These are phyloP conservation scores for Aureobasidium leucospermi DNA, from an alignment of 2,329 filamentous ascomycete genomes.

Conservation along the genomic window DNA sequence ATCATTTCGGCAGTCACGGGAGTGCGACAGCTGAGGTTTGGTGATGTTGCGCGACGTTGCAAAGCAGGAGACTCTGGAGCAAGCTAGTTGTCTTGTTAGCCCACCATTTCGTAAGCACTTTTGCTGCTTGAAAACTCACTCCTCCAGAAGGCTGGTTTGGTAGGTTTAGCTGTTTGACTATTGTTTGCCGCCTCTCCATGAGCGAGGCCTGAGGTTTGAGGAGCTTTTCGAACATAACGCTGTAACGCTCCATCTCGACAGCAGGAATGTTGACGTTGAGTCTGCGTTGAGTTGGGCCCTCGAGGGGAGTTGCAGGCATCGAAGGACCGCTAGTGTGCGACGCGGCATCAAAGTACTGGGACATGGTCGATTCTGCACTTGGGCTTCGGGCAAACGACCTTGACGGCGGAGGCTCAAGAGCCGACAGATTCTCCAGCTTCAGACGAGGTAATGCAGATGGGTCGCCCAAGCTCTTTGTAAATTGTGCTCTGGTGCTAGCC, in stretches of 20 bases:
- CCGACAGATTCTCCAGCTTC: background rate
- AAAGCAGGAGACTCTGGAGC: constrained; percentile 4
- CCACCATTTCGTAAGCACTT: background rate
- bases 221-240: constrained; percentile 82
- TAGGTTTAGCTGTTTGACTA: constrained; percentile 17
- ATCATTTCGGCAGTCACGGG: constrained; percentile 2
- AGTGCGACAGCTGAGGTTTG: background rate
- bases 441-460: background rate
- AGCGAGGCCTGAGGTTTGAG: constrained; percentile 41
- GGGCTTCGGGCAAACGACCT: background rate
- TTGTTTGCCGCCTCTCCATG: constrained; percentile 26
- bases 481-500: background rate
- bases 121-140: background rate
- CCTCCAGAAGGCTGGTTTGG: constrained; percentile 5
- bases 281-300: constrained; percentile 21
- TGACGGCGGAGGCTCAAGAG: background rate
- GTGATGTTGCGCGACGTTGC: constrained; percentile 11
- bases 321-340: constrained; percentile 3
- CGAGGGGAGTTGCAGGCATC: background rate
- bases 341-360: constrained; percentile 9
- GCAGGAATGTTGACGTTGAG: constrained; percentile 75
- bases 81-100: constrained; percentile 1
- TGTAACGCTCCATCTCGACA: constrained; percentile 79
- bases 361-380: background rate
- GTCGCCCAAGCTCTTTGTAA: background rate